A percentile compares a stretch with the other conserved stretches of the same genome.
Evolutionary conservation across 1,284 basidiomycete species (phyloP).

Genomic region (Ustilago bromivora): DNA sequence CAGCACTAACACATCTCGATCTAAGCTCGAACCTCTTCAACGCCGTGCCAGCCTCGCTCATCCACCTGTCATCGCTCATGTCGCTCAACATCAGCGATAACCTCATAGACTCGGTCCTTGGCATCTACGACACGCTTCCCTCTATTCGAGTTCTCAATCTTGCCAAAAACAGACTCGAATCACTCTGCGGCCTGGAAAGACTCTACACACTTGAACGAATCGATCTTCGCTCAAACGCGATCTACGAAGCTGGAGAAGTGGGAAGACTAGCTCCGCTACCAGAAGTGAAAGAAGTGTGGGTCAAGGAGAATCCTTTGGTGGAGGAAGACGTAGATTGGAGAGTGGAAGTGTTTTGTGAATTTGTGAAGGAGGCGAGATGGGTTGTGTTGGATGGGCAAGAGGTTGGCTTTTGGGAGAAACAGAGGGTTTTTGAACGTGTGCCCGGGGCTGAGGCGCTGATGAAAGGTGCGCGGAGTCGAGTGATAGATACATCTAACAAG

Average conservation of each 20-base stretch:
- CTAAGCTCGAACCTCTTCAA: constrained; percentile 71
- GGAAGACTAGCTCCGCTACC: constrained; percentile 83
- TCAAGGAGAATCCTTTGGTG: constrained; percentile 58
- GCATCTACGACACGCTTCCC: constrained; percentile 71
- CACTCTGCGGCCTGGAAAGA: constrained; percentile 91
- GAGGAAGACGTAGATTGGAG: constrained; percentile 74
- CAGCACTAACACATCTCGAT: constrained; percentile 70
- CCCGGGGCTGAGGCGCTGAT: constrained; percentile 17
- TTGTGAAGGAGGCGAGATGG: constrained; percentile 81
- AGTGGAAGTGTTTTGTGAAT: constrained; percentile 82
- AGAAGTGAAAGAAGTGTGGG: constrained; percentile 73
- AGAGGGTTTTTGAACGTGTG: constrained; percentile 70
- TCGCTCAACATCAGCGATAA: constrained; percentile 93
- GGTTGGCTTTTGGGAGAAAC: constrained; percentile 82
- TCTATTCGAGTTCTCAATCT: constrained; percentile 61
- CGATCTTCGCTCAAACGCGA: constrained; percentile 84
- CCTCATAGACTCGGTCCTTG: constrained; percentile 93
- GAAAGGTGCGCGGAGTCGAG: background rate
- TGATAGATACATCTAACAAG: background rate
- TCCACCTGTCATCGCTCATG: constrained; percentile 79
- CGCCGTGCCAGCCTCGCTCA: constrained; percentile 77
- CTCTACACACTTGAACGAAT: constrained; percentile 83
- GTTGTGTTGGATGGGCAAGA: constrained; percentile 77
- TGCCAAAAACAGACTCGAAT: constrained; percentile 83
- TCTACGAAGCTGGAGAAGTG: constrained; percentile 87